These are phyloP conservation scores for Circinella umbellata DNA, from an alignment of 371 early-diverging fungal genomes.

Conservation along the genomic window DNA sequence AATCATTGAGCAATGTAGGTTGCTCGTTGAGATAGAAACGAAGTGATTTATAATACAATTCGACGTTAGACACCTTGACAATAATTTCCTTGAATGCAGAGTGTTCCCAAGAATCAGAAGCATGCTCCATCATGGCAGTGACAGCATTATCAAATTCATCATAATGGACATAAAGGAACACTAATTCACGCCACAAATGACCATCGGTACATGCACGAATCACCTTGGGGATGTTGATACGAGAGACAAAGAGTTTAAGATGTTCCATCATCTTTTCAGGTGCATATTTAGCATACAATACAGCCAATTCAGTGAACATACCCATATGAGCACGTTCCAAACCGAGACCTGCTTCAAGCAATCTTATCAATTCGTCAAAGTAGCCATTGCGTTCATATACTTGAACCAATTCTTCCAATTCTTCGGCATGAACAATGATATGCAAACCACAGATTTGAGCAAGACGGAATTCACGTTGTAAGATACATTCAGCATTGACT, in stretches of 20 bases:
- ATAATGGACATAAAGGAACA: constrained; percentile 96
- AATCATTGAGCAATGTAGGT: constrained; percentile 90
- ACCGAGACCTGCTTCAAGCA: constrained; percentile 94
- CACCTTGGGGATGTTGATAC: constrained; percentile 98
- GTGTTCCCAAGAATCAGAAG: constrained; percentile 94
- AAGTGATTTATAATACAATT: constrained; percentile 96
- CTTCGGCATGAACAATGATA: constrained; percentile 96
- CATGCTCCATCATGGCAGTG: constrained; percentile 91
- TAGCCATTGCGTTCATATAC: constrained; percentile 88
- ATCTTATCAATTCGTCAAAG: constrained; percentile 87
- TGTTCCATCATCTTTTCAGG: constrained; percentile 96
- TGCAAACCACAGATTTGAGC: constrained; percentile 98
- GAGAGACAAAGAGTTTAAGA: constrained; percentile 92
- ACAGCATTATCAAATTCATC: constrained; percentile 98
- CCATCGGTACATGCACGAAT: constrained; percentile 92
- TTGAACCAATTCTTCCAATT: constrained; percentile 86
- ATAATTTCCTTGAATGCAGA: constrained; percentile 92
- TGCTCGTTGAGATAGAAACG: constrained; percentile 96
- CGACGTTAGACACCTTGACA: constrained; percentile 95
- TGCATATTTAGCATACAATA: constrained; percentile 93
- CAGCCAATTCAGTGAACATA: constrained; percentile 98
- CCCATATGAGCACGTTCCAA: constrained; percentile 99
- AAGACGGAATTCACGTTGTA: constrained; percentile 90
- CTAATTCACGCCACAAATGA: constrained; percentile 96
- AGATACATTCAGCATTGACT: constrained; percentile 94